phyloP scores from a whole-genome alignment of 192 early-diverging fungal genomes.

The Linnemannia zychae region DNA sequence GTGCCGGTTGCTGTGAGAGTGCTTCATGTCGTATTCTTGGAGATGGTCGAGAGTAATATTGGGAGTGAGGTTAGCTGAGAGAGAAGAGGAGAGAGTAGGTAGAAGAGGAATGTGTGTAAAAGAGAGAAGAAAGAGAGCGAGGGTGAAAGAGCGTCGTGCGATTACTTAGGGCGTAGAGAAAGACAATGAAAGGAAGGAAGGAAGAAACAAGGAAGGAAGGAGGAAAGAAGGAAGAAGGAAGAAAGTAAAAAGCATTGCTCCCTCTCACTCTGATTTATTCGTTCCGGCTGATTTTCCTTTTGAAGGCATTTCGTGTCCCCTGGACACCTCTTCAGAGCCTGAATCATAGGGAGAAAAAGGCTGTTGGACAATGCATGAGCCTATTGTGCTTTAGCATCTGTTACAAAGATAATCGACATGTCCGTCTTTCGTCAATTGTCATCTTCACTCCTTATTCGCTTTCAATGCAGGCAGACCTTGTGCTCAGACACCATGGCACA shows the following conservation, averaged over 20 bases:
- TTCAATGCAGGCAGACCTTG: too few species aligned
- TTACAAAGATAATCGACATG: too few species aligned
- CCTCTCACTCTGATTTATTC: neutral
- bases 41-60: neutral
- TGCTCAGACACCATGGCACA: too few species aligned
- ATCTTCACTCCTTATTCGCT: too few species aligned
- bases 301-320: neutral
- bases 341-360: neutral
- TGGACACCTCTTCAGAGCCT: neutral
- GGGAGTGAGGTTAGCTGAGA: neutral
- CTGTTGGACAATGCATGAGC: neutral
- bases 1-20: neutral
- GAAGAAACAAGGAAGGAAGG: neutral
- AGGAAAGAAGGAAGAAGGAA: neutral
- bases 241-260: neutral
- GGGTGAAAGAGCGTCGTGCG: neutral
- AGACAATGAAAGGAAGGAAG: neutral
- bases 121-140: neutral
- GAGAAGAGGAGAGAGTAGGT: neutral
- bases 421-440: too few species aligned
- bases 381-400: too few species aligned
- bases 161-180: neutral
- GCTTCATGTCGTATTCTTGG: neutral
- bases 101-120: neutral
- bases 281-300: slow-evolving; percentile 8